A percentile compares a stretch with the other conserved stretches of the same genome.
phyloP scores from a whole-genome alignment of 1,284 basidiomycete species.

The Naganishia sp. region DNA sequence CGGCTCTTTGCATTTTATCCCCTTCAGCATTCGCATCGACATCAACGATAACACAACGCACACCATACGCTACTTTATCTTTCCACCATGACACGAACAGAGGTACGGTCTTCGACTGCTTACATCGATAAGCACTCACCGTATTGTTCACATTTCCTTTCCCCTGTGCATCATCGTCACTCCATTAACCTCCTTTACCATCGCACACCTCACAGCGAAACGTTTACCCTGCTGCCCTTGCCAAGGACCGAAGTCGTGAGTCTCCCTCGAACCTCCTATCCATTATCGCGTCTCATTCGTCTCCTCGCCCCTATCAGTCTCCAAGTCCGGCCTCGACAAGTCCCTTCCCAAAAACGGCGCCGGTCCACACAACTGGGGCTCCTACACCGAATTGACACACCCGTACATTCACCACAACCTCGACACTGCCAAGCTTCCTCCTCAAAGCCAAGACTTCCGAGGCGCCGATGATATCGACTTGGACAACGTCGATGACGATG shows the following conservation, averaged over 20 bases:
- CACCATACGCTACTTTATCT: background rate
- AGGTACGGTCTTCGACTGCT: slow-evolving; percentile 46
- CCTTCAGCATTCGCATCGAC: background rate
- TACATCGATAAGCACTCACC: background rate
- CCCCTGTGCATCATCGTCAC: background rate
- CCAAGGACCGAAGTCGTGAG: slow-evolving; percentile 61
- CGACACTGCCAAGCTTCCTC: slow-evolving; percentile 17
- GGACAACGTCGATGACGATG: slow-evolving; percentile 41
- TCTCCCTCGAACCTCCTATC: background rate
- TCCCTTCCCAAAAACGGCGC: slow-evolving; percentile 74
- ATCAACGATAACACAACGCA: background rate
- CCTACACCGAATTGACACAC: slow-evolving; percentile 63
- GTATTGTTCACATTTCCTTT: background rate
- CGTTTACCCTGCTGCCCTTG: slow-evolving; percentile 69
- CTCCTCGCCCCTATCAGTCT: slow-evolving; percentile 57
- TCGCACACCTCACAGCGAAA: slow-evolving; percentile 52
- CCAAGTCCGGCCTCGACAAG: slow-evolving; percentile 72
- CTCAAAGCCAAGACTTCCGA: slow-evolving; percentile 47
- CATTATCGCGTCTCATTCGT: background rate
- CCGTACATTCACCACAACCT: slow-evolving; percentile 41
- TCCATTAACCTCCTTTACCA: background rate
- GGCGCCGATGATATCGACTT: slow-evolving; percentile 56
- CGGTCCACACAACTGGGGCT: slow-evolving; percentile 81
- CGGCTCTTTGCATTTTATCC: too few relatives aligned
- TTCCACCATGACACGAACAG: slow-evolving; percentile 70